phyloP scores from a whole-genome alignment of 2,329 filamentous ascomycete species.

The Byssothecium circinans region DNA sequence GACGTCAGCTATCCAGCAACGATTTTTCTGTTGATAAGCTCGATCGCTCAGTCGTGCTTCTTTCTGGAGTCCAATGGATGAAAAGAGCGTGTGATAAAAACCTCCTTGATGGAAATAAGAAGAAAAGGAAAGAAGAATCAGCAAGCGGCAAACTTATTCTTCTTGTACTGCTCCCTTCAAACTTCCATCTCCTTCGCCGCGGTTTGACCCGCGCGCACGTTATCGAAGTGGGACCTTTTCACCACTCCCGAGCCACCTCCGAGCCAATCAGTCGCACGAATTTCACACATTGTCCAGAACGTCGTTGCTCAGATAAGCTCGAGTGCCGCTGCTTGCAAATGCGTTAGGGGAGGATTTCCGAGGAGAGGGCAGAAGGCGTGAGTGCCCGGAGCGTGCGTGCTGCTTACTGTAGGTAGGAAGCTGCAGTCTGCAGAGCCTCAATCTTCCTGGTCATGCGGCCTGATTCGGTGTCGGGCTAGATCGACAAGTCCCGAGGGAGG shows the following conservation, averaged over 20 bases:
- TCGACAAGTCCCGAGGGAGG: not conserved
- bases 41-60: too few relatives aligned
- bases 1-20: too few relatives aligned
- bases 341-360: not conserved
- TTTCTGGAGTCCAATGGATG: conserved; percentile 11
- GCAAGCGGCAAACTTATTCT: conserved; percentile 1
- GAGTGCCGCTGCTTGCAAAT: not conserved
- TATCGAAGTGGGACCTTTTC: conserved; percentile 13
- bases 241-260: not conserved
- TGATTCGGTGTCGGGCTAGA: conserved; percentile 16
- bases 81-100: conserved; percentile 7
- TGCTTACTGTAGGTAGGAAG: too few relatives aligned
- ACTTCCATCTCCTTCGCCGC: conserved; percentile 4
- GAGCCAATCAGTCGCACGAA: conserved; percentile 10
- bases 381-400: too few relatives aligned
- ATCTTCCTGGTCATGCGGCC: conserved; percentile 13
- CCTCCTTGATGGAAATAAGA: not conserved
- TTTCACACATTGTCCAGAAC: conserved; percentile 13
- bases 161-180: not conserved
- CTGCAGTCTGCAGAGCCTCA: conserved; percentile 12
- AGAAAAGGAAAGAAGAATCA: too few relatives aligned
- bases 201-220: conserved; percentile 3
- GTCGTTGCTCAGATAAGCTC: conserved; percentile 18
- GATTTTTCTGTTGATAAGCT: too few relatives aligned
- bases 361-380: not conserved